Base-by-base conservation (phyloP, 345 rosid genomes). In the Lumnitzera racemosa region DNA sequence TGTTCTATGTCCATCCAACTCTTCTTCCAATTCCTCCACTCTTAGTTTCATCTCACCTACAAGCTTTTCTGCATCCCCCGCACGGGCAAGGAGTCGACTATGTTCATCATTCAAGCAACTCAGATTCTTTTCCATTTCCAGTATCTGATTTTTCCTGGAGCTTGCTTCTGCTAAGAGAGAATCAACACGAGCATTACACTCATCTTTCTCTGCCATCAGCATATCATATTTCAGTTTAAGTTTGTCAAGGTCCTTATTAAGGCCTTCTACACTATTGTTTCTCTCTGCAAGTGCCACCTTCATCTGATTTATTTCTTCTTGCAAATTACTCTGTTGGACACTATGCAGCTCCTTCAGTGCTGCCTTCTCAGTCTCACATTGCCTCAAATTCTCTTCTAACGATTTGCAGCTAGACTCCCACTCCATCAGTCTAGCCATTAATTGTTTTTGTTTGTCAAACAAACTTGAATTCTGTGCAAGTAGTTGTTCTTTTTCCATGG, bases 141-240 rank as follows among this genome's bases (percentile, higher is more conserved):
- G 47, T 13, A 81, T 70, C 48, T 56, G 70, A 43, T 75, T 59
- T n/a, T 83, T 80, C 67, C 67, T 72, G 59, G 74, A 64, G 57
- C 70, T 71, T 61, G 73, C 53, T 57, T 78, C 84, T n/a, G 81
- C 83, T 53, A 62, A 62, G n/a, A 85, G 74, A 11, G 57, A 61
- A 47, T 72, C 61, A 41, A 78, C 61, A 70, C 78, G 65, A 0
- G 74, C 84, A 59, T 11, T 72, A 24, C 74, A 29, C 65, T 60
- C 78, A 48, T 83, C 89, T 72, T 65, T 87, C 70, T 85, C 88
- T 11, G 80, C 78, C 76, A 63, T 61, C 5, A 83, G 70, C 76
- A 59, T 76, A 61, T 81, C 83, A 36, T 69, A 69, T 5, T 67
- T 73, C 64, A 77, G 62, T 61, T 83, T 71, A 46, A 74, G 56